These are phyloP conservation scores for Postia placenta DNA, from an alignment of 768 basidiomycete genomes.

Conservation along the genomic window DNA sequence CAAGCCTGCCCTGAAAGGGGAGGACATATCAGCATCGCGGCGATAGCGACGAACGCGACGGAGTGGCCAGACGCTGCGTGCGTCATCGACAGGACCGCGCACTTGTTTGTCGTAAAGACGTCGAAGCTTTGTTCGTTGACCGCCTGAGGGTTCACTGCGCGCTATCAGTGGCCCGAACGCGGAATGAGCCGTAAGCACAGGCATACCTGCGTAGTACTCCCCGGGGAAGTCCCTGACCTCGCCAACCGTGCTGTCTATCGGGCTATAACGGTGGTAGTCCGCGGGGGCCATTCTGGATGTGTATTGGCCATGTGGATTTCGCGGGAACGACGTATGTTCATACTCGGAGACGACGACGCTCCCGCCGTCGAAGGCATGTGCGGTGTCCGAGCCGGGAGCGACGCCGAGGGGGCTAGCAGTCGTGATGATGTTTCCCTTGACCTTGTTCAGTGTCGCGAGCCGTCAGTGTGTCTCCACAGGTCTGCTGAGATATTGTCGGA, in stretches of 20 bases:
- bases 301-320: background rate
- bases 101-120: constrained; percentile 59
- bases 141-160: constrained; percentile 69
- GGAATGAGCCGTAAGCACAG: background rate
- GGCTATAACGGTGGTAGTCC: constrained; percentile 78
- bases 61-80: constrained; percentile 38
- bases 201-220: constrained; percentile 54
- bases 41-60: constrained; percentile 69
- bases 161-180: background rate
- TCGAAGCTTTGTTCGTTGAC: constrained; percentile 61
- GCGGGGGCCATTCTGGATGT: constrained; percentile 54
- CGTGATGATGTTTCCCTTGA: constrained; percentile 70
- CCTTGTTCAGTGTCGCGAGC: constrained; percentile 59
- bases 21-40: constrained; percentile 58
- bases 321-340: background rate
- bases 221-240: constrained; percentile 43
- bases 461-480: too few relatives aligned
- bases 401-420: constrained; percentile 52
- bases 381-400: constrained; percentile 34
- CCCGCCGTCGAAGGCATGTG: constrained; percentile 35
- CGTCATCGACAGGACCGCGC: constrained; percentile 49
- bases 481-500: too few relatives aligned
- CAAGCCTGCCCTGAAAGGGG: too few relatives aligned
- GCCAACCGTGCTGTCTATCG: constrained; percentile 49
- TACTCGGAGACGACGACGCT: constrained; percentile 60